Evolutionary conservation across 495 filamentous ascomycete genomes (phyloP).

Genomic region (Penicillium soppii): DNA sequence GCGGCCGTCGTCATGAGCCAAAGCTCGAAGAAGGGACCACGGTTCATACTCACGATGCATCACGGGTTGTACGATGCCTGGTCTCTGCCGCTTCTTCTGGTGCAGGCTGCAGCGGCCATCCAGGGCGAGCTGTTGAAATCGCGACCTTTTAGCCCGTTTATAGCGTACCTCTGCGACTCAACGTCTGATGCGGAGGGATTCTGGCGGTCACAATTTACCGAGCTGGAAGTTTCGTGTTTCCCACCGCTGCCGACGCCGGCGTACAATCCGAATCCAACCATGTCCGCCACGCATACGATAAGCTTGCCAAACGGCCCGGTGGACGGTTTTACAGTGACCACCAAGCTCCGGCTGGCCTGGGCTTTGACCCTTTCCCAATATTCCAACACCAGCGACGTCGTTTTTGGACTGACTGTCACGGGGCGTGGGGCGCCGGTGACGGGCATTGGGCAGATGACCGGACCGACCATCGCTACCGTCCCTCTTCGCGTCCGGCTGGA

Average conservation of each 20-base stretch:
- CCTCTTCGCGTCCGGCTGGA: constrained; percentile 46
- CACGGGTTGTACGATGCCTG: constrained; percentile 63
- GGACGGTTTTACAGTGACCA: constrained; percentile 40
- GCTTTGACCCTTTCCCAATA: constrained; percentile 25
- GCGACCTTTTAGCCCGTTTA: neutral
- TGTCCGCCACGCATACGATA: neutral
- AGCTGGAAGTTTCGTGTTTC: no score
- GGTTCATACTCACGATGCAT: constrained; percentile 50
- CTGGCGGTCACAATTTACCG: no score
- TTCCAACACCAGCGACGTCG: constrained; percentile 4
- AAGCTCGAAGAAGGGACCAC: neutral
- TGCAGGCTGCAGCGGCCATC: constrained; percentile 42
- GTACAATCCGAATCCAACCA: no score
- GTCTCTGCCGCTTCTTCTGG: constrained; percentile 49
- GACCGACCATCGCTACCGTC: constrained; percentile 54
- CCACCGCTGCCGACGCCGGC: no score
- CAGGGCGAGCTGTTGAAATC: neutral
- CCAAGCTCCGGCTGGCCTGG: constrained; percentile 34
- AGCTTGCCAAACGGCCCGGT: no score
- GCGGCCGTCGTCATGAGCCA: no score
- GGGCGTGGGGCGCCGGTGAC: constrained; percentile 10
- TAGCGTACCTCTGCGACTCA: no score
- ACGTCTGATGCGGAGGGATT: no score
- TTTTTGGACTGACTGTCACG: neutral
- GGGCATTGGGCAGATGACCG: constrained; percentile 11